These are phyloP conservation scores for Debaryomycetaceae sp. DNA, from an alignment of 1,139 yeast species.

Conservation along the genomic window DNA sequence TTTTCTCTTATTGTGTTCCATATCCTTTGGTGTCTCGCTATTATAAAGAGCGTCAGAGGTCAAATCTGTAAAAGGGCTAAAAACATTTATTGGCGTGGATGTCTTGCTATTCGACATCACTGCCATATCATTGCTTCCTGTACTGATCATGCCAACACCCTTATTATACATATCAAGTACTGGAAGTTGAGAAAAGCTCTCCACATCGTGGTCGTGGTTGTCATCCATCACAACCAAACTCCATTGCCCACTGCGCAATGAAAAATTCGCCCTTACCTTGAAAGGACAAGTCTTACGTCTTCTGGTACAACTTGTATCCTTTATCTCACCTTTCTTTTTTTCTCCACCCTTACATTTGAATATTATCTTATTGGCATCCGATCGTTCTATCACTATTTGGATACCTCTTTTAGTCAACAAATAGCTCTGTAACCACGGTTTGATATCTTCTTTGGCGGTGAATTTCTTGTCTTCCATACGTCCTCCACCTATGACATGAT, in stretches of 20 bases:
- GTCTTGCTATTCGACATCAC: background rate
- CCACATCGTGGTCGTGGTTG: conserved; percentile 39
- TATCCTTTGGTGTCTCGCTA: background rate
- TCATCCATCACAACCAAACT: conserved; percentile 58
- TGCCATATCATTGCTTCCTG: background rate
- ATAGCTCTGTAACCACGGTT: conserved; percentile 63
- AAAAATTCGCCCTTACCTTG: conserved; percentile 64
- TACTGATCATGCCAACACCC: background rate
- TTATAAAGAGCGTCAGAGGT: background rate
- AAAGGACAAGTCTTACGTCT: conserved; percentile 55
- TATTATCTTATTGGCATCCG: conserved; percentile 64
- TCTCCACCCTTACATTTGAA: conserved; percentile 56
- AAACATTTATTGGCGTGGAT: conserved; percentile 2
- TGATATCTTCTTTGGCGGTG: conserved; percentile 38
- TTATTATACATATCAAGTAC: background rate
- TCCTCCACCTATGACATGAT: conserved; percentile 8
- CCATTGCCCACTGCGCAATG: conserved; percentile 56
- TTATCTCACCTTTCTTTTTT: conserved; percentile 13
- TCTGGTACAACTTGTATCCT: conserved; percentile 11
- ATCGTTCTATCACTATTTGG: conserved; percentile 63
- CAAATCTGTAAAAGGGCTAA: conserved; percentile 5
- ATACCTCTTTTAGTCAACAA: conserved; percentile 49
- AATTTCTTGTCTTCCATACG: conserved; percentile 14
- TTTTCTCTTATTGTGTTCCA: background rate
- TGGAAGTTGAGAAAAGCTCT: background rate